Evolutionary conservation across 257 asterid species (phyloP).

Genomic region (Mitragyna speciosa): DNA sequence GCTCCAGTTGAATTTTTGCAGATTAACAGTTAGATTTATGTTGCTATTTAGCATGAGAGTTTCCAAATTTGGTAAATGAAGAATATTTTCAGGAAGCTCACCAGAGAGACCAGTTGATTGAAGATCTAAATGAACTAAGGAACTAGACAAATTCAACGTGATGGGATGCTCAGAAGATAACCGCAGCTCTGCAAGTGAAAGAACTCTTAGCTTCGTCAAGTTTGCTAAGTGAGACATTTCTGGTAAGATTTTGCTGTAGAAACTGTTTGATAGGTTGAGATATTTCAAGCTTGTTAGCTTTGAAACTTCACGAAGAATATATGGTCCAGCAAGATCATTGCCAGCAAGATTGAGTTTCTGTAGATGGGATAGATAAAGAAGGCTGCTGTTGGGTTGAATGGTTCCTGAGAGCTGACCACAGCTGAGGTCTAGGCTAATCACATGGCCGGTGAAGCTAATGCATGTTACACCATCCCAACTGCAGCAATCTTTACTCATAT

Average conservation of each 20-base stretch:
- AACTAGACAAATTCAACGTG: not conserved
- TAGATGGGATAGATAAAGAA: not conserved
- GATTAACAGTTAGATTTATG: not conserved
- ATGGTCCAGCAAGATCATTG: not conserved
- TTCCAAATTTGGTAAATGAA: not conserved
- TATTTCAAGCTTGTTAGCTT: not conserved
- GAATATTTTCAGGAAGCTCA: not conserved
- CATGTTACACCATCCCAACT: too few species aligned
- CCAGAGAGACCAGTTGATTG: rapidly evolving
- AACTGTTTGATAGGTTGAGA: not conserved
- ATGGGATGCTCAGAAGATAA: not conserved
- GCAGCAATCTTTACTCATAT: too few species aligned
- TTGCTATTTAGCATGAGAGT: not conserved
- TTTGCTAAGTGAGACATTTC: too few species aligned
- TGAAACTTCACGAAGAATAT: not conserved
- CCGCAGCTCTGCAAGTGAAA: too few species aligned
- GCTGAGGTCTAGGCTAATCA: too few species aligned
- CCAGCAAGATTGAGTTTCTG: not conserved
- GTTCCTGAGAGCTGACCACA: too few species aligned
- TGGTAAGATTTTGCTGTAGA: too few species aligned
- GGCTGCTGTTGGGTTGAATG: too few species aligned
- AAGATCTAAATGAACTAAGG: constrained; percentile 1
- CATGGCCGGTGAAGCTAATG: too few species aligned
- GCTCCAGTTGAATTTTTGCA: not conserved
- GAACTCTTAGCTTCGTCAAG: not conserved